Conservation (phyloP, 169 alveolate species). For the Perkinsus olseni region DNA sequence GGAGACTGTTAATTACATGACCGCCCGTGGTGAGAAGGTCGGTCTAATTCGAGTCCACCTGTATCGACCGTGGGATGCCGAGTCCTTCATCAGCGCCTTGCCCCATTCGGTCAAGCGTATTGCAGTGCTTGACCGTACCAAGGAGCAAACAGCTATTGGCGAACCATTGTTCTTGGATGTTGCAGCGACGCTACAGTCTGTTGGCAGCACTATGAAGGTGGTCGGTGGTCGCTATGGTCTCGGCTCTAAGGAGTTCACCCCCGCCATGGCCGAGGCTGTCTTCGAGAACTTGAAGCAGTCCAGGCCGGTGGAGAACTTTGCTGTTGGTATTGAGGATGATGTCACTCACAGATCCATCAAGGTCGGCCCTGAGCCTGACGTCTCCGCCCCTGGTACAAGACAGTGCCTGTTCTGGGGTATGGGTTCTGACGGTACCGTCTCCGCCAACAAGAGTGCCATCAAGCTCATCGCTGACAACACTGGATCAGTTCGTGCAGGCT, state of each 20-base stretch:
- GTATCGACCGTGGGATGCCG: conserved; percentile 46
- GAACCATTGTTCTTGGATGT: conserved; percentile 48
- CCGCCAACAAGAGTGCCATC: conserved; percentile 53
- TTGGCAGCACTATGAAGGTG: conserved; percentile 9
- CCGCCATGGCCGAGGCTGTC: conserved; percentile 46
- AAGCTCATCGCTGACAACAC: conserved; percentile 47
- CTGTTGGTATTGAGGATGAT: conserved; percentile 49
- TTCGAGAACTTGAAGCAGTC: conserved; percentile 36
- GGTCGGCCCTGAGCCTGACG: conserved; percentile 31
- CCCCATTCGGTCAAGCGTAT: conserved; percentile 35
- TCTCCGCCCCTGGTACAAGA: conserved; percentile 33
- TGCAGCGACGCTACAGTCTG: conserved; percentile 18
- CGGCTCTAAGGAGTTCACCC: conserved; percentile 51
- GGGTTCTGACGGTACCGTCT: conserved; percentile 50
- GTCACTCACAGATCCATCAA: conserved; percentile 34
- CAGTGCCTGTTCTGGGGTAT: conserved; percentile 52
- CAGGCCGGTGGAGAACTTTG: conserved; percentile 38
- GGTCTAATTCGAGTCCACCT: conserved; percentile 45
- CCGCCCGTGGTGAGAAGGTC: conserved; percentile 20
- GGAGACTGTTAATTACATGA: conserved; percentile 26
- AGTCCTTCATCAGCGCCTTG: conserved; percentile 32
- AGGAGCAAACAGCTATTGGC: conserved; percentile 41
- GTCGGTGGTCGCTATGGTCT: conserved; percentile 47
- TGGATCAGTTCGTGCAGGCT: conserved; percentile 39
- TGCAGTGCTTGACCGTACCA: conserved; percentile 43